phyloP scores from a whole-genome alignment of 441 rosid species.

The Pelargonium myrrhifolium region DNA sequence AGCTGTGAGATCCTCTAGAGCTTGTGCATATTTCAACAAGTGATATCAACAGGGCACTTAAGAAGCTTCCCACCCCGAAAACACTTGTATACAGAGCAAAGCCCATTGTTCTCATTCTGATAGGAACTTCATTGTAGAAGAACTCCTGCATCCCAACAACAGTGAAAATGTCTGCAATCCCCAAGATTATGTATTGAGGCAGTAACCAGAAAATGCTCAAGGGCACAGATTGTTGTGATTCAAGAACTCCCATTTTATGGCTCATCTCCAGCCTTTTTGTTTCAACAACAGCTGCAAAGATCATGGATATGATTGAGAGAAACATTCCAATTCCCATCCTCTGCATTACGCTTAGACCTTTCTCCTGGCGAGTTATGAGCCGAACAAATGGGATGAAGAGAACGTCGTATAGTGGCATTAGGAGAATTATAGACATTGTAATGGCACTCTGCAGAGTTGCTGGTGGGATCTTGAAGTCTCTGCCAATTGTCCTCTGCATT shows the following conservation, averaged over 20 bases:
- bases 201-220: slow-evolving; percentile 44
- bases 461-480: slow-evolving; percentile 73
- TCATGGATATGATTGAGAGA: slow-evolving; percentile 67
- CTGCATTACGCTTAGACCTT: slow-evolving; percentile 57
- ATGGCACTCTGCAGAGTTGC: slow-evolving; percentile 87
- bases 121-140: slow-evolving; percentile 43
- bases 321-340: slow-evolving; percentile 91
- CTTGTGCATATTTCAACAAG: slow-evolving; percentile 40
- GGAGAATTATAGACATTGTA: slow-evolving; percentile 67
- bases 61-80: slow-evolving; percentile 83
- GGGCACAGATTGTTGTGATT: slow-evolving; percentile 23
- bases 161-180: slow-evolving; percentile 44
- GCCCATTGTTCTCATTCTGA: slow-evolving; percentile 62
- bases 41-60: slow-evolving; percentile 65
- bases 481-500: slow-evolving; percentile 68
- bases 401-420: slow-evolving; percentile 73
- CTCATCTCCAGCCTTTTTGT: slow-evolving; percentile 45
- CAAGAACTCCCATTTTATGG: slow-evolving; percentile 20
- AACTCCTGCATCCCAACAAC: slow-evolving; percentile 40
- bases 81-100: slow-evolving; percentile 82
- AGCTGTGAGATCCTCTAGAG: slow-evolving; percentile 36
- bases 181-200: slow-evolving; percentile 39
- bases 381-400: slow-evolving; percentile 50
- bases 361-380: slow-evolving; percentile 34
- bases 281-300: slow-evolving; percentile 71